A percentile compares a stretch with the other conserved stretches of the same genome.
Conservation (phyloP, 768 basidiomycete species). For the Leccinum imitatum region DNA sequence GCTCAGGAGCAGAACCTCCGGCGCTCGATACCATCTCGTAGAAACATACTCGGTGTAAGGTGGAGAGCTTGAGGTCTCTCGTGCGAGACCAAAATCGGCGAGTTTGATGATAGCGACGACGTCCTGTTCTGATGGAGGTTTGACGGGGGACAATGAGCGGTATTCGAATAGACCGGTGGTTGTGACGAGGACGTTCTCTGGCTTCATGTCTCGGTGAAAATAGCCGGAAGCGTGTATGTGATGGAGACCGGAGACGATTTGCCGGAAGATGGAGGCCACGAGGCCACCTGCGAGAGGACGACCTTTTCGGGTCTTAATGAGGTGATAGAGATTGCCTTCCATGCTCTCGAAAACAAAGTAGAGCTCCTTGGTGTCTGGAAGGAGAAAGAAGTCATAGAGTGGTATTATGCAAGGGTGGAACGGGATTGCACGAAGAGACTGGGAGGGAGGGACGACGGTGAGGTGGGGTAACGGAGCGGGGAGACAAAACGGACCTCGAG, state of each 20-base stretch:
- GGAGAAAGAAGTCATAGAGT: slow-evolving; percentile 97
- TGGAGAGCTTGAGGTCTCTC: slow-evolving; percentile 82
- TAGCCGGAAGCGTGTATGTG: slow-evolving; percentile 93
- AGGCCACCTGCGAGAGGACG: slow-evolving; percentile 96
- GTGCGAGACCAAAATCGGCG: slow-evolving; percentile 95
- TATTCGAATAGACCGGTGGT: slow-evolving; percentile 96
- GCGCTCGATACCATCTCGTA: slow-evolving; percentile 99
- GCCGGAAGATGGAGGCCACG: slow-evolving; percentile 90
- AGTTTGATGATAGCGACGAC: slow-evolving; percentile 97
- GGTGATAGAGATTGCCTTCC: slow-evolving; percentile 99
- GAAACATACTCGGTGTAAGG: slow-evolving; percentile 99
- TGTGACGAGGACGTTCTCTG: slow-evolving; percentile 97
- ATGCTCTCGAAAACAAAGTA: slow-evolving; percentile 99
- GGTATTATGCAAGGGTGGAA: slow-evolving; percentile 98
- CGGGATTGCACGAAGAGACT: slow-evolving; percentile 94
- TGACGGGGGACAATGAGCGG: slow-evolving; percentile 69
- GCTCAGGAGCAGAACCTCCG: slow-evolving; percentile 90
- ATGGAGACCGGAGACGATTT: slow-evolving; percentile 85
- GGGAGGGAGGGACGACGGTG: slow-evolving; percentile 12
- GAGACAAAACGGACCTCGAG: slow-evolving; percentile 68
- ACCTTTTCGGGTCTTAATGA: slow-evolving; percentile 95
- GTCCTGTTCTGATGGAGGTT: slow-evolving; percentile 79
- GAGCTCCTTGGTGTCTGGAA: slow-evolving; percentile 93
- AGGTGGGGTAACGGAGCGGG: slow-evolving; percentile 14
- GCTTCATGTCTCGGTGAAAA: slow-evolving; percentile 99